phyloP scores from a whole-genome alignment of 371 early-diverging fungal genomes.

The Rhizopus delemar region DNA sequence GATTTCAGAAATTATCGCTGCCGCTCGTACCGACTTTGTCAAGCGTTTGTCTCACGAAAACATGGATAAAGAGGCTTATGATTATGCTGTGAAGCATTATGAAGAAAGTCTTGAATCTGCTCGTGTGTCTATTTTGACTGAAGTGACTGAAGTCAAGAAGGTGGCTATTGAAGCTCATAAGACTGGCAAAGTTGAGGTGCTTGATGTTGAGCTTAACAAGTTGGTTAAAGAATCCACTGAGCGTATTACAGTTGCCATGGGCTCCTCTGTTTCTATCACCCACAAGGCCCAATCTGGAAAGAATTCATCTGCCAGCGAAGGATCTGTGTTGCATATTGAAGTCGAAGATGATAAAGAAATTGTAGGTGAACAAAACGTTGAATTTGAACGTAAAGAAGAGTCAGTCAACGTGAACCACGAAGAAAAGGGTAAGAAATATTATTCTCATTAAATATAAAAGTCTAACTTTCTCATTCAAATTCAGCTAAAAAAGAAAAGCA shows the following conservation, averaged over 20 bases:
- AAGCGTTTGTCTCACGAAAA: slow-evolving; percentile 26
- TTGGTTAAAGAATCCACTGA: slow-evolving; percentile 14
- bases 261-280: slow-evolving; percentile 22
- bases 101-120: slow-evolving; percentile 30
- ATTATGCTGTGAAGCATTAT: slow-evolving; percentile 33
- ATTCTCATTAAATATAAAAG: slow-evolving; percentile 2
- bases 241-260: slow-evolving; percentile 30
- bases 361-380: slow-evolving; percentile 32
- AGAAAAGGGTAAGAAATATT: slow-evolving; percentile 17
- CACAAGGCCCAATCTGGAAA: slow-evolving; percentile 17
- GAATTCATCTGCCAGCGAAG: neutral
- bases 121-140: slow-evolving; percentile 18
- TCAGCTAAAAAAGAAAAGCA: slow-evolving; percentile 18
- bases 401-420: slow-evolving; percentile 9
- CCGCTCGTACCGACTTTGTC: slow-evolving; percentile 31
- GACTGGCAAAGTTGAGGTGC: slow-evolving; percentile 16
- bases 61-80: slow-evolving; percentile 28
- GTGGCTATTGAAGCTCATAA: slow-evolving; percentile 29
- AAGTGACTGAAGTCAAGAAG: slow-evolving; percentile 33
- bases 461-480: neutral
- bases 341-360: slow-evolving; percentile 28
- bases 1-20: slow-evolving; percentile 23
- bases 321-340: slow-evolving; percentile 19
- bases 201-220: slow-evolving; percentile 20
- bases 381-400: slow-evolving; percentile 13